Evolutionary conservation across 2,329 filamentous ascomycete species (phyloP).

Genomic region (Colletotrichum coccodes): DNA sequence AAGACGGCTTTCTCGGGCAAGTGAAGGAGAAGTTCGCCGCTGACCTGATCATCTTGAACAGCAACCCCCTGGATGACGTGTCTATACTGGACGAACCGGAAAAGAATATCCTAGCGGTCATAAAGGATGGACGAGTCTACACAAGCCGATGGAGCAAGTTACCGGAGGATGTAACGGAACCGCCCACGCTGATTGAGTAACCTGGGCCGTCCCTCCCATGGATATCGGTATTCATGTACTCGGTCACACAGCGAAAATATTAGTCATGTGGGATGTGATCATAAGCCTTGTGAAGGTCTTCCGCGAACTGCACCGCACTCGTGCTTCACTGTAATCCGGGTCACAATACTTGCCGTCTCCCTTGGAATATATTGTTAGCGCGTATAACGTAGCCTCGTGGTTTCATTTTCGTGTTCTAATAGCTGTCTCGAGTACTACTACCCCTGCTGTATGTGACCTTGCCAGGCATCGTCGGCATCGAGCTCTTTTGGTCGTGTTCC

Average conservation of each 20-base stretch:
- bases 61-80: constrained; percentile 66
- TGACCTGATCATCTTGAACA: constrained; percentile 62
- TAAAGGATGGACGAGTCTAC: constrained; percentile 63
- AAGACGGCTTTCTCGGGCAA: constrained; percentile 58
- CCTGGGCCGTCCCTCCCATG: too few relatives aligned
- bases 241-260: too few relatives aligned
- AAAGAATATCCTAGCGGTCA: constrained; percentile 57
- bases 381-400: background rate
- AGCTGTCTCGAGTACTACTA: background rate
- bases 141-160: constrained; percentile 40
- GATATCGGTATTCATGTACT: too few relatives aligned
- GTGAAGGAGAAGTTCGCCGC: constrained; percentile 60
- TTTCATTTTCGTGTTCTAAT: background rate
- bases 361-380: background rate
- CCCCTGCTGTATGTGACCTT: background rate
- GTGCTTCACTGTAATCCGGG: background rate
- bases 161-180: constrained; percentile 33
- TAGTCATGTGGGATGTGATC: too few relatives aligned
- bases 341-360: background rate
- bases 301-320: background rate
- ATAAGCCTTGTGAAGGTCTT: background rate
- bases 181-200: constrained; percentile 16
- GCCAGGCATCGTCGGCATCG: background rate
- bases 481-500: background rate
- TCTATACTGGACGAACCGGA: constrained; percentile 59